A percentile compares a stretch with the other conserved stretches of the same genome.
Evolutionary conservation across 2,329 filamentous ascomycete genomes (phyloP).

Genomic region (Curvularia sp.): DNA sequence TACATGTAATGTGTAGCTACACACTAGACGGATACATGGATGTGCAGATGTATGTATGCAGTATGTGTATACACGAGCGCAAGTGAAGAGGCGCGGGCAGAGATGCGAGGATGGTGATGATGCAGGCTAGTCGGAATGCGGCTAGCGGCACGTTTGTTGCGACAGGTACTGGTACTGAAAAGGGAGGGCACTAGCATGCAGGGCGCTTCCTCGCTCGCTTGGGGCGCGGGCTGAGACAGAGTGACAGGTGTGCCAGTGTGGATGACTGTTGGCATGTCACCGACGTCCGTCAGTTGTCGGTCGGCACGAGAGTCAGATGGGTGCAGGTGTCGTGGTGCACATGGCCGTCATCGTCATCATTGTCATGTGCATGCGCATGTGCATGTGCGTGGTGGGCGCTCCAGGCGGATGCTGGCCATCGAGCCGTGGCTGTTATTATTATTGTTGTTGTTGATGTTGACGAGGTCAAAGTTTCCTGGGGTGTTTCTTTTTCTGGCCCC

Average conservation of each 20-base stretch:
- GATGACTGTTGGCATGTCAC: background rate
- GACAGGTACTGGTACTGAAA: background rate
- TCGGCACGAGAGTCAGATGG: background rate
- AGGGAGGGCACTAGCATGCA: conserved; percentile 16
- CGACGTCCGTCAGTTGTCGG: background rate
- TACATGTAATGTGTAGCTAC: background rate
- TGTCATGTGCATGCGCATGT: too few species aligned
- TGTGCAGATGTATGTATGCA: too few species aligned
- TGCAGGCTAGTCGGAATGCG: background rate
- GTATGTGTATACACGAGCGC: too few species aligned
- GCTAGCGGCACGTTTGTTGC: background rate
- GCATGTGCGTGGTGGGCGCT: background rate
- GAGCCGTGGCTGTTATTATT: background rate
- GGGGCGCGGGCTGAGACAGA: conserved; percentile 29
- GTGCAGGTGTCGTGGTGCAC: background rate
- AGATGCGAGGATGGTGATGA: too few species aligned
- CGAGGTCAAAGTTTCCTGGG: background rate
- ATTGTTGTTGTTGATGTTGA: background rate
- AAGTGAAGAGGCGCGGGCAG: background rate
- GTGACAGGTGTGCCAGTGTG: conserved; percentile 7
- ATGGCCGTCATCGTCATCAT: background rate
- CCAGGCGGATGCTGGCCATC: background rate
- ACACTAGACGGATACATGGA: too few species aligned
- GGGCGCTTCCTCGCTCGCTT: conserved; percentile 24
- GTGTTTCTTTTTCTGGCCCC: conserved; percentile 1